These are phyloP conservation scores for Austropuccinia psidii DNA, from an alignment of 1,284 basidiomycete genomes.

Conservation along the genomic window DNA sequence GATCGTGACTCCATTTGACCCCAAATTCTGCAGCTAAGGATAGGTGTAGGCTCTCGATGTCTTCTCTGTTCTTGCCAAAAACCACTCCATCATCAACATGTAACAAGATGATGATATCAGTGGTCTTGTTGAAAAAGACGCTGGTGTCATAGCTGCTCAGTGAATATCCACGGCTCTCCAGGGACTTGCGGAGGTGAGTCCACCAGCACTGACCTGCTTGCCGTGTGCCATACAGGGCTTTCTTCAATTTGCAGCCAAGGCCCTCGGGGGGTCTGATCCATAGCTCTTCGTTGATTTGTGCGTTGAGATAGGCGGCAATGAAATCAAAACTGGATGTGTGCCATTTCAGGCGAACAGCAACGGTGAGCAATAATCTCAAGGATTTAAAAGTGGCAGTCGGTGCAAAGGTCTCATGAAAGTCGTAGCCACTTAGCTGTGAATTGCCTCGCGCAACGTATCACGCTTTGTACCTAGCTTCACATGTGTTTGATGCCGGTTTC, in stretches of 20 bases:
- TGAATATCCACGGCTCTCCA: too few relatives aligned
- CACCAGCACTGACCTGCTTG: too few relatives aligned
- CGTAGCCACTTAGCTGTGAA: not conserved
- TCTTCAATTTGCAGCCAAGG: too few relatives aligned
- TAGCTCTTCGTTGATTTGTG: not conserved
- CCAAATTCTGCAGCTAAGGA: too few relatives aligned
- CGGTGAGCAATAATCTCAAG: not conserved
- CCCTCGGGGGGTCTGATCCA: not conserved
- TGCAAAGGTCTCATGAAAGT: constrained; percentile 15
- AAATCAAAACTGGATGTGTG: constrained; percentile 8
- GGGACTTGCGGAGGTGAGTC: too few relatives aligned
- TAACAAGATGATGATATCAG: too few relatives aligned
- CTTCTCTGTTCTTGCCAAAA: not conserved
- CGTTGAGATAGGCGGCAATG: constrained; percentile 4
- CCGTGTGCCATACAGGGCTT: not conserved
- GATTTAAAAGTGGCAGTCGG: constrained; percentile 11
- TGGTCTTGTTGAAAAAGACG: too few relatives aligned
- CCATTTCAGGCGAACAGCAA: not conserved
- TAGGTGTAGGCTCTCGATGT: too few relatives aligned
- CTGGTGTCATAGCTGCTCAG: too few relatives aligned
- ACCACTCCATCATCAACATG: too few relatives aligned
- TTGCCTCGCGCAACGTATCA: constrained; percentile 6
- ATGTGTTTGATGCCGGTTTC: not conserved
- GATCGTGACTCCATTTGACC: too few relatives aligned
- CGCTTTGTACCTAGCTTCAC: not conserved